These are phyloP conservation scores for Trichosporon sp. DNA, from an alignment of 1,284 basidiomycete genomes.

Conservation along the genomic window DNA sequence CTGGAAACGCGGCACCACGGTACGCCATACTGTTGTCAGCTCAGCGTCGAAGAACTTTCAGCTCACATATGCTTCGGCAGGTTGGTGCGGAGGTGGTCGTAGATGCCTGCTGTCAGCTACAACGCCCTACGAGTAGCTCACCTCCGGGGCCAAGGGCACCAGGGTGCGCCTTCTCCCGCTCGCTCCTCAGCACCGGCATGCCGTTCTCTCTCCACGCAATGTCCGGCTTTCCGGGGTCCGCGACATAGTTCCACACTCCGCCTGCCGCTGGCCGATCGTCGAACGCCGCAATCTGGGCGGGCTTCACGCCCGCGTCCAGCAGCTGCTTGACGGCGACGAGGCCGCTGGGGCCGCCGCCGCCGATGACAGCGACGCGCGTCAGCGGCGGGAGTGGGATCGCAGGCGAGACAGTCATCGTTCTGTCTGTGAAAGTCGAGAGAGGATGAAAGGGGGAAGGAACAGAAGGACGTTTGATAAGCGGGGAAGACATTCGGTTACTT, in stretches of 20 bases:
- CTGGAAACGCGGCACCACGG: constrained; percentile 21
- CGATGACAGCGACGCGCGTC: constrained; percentile 48
- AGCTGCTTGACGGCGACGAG: constrained; percentile 49
- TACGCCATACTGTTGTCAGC: constrained; percentile 22
- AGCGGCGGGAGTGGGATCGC: constrained; percentile 23
- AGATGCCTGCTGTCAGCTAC: constrained; percentile 19
- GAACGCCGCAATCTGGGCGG: constrained; percentile 26
- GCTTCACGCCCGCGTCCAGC: constrained; percentile 31
- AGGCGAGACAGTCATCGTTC: constrained; percentile 7
- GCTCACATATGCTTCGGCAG: constrained; percentile 26
- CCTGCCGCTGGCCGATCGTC: constrained; percentile 26
- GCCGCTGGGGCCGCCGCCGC: constrained; percentile 48
- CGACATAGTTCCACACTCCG: constrained; percentile 29
- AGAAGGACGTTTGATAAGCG: constrained; percentile 5
- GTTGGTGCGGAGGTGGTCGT: constrained; percentile 39
- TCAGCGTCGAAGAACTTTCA: background rate
- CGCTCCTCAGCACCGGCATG: constrained; percentile 9
- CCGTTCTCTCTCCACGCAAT: constrained; percentile 17
- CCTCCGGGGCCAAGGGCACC: constrained; percentile 20
- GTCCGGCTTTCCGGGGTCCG: constrained; percentile 16
- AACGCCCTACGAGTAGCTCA: background rate
- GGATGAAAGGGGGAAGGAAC: background rate
- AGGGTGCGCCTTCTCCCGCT: constrained; percentile 11
- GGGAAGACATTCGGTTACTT: background rate
- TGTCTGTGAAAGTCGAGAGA: background rate